These are phyloP conservation scores for Trichosporon asahii DNA, from an alignment of 1,284 basidiomycete species.

Conservation along the genomic window DNA sequence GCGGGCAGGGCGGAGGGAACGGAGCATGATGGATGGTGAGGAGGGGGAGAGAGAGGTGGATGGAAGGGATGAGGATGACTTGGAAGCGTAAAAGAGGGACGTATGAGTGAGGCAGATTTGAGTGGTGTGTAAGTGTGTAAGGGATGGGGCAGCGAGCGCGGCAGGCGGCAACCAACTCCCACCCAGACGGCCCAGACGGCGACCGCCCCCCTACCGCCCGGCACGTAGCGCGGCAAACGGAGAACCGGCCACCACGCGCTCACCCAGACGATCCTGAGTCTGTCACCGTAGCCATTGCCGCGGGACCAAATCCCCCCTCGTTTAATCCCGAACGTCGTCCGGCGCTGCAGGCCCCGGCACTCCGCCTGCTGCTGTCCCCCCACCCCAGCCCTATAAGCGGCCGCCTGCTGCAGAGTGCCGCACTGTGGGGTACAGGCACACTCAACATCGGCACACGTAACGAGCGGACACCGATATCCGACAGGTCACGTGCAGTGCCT, in stretches of 20 bases:
- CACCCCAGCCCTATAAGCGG: neutral
- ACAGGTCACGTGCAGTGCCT: neutral
- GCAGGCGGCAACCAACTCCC: conserved; percentile 2
- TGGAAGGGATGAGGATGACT: neutral
- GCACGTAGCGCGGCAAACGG: conserved; percentile 1
- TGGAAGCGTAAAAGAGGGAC: neutral
- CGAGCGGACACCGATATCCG: neutral
- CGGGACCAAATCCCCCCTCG: neutral
- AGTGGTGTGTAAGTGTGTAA: neutral
- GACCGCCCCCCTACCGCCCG: neutral
- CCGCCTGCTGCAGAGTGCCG: neutral
- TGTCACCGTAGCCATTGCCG: neutral
- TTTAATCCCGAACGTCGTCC: conserved; percentile 3
- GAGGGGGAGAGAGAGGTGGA: conserved; percentile 1
- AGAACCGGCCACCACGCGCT: conserved; percentile 8
- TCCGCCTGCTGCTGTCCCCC: neutral
- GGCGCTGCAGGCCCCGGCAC: conserved; percentile 1
- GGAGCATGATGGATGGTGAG: conserved; percentile 3
- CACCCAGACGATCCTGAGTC: neutral
- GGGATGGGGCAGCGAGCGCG: neutral
- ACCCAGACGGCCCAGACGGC: neutral
- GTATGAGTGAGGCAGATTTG: neutral
- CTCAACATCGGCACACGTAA: neutral
- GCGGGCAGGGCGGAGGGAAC: conserved; percentile 2
- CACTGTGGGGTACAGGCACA: neutral